Percentiles rank a stretch among this genome's conserved stretches.
Evolutionary conservation across 2,329 filamentous ascomycete genomes (phyloP).

Genomic region (Pseudogymnoascus sp.): DNA sequence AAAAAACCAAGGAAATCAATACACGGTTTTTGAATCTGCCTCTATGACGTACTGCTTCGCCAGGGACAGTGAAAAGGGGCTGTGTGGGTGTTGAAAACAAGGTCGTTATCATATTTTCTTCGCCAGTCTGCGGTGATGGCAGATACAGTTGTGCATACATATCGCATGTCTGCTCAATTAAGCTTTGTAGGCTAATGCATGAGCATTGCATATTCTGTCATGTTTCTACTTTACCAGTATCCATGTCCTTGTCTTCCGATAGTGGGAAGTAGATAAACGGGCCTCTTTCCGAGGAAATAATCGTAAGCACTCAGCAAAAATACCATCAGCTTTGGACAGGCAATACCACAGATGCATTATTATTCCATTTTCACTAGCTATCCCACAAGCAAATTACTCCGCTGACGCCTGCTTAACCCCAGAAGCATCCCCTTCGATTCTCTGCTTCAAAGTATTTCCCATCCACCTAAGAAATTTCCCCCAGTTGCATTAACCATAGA

Average conservation of each 20-base stretch:
- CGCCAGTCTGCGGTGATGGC: neutral
- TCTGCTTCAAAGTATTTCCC: neutral
- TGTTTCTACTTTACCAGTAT: neutral
- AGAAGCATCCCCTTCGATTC: neutral
- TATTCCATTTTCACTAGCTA: neutral
- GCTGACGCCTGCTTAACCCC: neutral
- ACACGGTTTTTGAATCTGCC: neutral
- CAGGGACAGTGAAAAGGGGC: neutral
- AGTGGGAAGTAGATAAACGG: neutral
- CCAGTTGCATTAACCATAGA: neutral
- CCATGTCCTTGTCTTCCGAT: neutral
- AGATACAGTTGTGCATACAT: neutral
- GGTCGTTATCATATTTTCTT: neutral
- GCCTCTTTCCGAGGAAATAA: neutral
- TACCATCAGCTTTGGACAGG: neutral
- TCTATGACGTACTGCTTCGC: neutral
- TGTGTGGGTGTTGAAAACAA: neutral
- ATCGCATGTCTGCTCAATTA: neutral
- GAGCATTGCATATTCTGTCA: neutral
- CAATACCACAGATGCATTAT: neutral
- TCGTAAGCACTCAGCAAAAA: neutral
- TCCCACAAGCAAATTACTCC: neutral
- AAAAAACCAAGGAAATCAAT: neutral
- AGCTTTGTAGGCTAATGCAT: neutral
- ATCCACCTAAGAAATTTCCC: neutral